Evolutionary conservation across 176 grass and related monocot genomes (phyloP), one percentile per base, ranked within the genome.

Genomic region (Oryza brachyantha): DNA sequence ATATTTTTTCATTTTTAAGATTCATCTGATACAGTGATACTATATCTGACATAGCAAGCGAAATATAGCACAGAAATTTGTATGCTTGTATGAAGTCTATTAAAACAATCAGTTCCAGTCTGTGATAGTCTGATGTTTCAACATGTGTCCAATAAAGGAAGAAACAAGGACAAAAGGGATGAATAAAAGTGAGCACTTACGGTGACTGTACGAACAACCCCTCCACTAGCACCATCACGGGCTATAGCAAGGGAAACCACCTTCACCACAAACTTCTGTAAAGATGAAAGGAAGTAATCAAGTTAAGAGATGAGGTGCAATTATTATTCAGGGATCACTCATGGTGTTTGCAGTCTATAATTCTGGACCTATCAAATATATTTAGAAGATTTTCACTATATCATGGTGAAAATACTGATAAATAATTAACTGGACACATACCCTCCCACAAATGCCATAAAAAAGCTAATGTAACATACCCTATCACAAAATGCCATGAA

Each of bases 241-340:
- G 29, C 93, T 12, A 99, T 96, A 14, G 96, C 96, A 79, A 96
- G 81, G 75, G 96, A 99, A 60, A 94, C 88, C 13, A 89, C 92
- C 79, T 99, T 95, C 65, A 96, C 87, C 75, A 96, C 92, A 50
- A 99, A 87, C 21, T 99, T 88, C 96, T 99, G 83, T 50, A 81
- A 24, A 85, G 26, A 73, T 41, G 7, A 73, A 31, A 76, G 17
- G 13, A 73, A 81, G 68, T 1, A 74, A 64, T 32, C 21, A 79
- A 25, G 29, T 90, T 57, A 90, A 68, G 22, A 79, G 74, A 58
- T 77, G 42, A 27, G 37, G 38, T 26, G 46, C 6, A 60, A 25
- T 5, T 21, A 24, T 14, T 64, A 28, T 10, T 10, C 26, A 73
- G 8, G 39, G 48, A 24, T 6, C 48, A 45, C 21, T n/a, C 16